A percentile compares a stretch with the other conserved stretches of the same genome.
Evolutionary conservation across 139 green algal genomes (phyloP).

Genomic region (Picochlorum costavermella): DNA sequence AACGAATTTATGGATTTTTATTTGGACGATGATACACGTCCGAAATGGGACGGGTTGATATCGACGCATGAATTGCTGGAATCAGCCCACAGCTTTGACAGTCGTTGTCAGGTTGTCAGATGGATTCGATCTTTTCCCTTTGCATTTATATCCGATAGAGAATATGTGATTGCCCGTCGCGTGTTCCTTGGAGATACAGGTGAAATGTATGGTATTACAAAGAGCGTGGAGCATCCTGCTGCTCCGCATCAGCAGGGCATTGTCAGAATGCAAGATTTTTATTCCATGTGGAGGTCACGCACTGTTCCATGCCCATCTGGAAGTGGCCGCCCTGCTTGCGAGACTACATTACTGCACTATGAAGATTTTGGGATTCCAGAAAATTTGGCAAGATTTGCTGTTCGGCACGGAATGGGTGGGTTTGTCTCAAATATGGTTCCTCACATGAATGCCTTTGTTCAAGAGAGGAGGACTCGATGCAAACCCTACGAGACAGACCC

Average conservation of each 20-base stretch:
- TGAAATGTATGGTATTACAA: constrained; percentile 55
- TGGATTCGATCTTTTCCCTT: constrained; percentile 86
- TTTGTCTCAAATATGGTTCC: constrained; percentile 72
- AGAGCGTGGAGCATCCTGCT: constrained; percentile 31
- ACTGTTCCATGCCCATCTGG: constrained; percentile 60
- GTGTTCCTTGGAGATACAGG: constrained; percentile 34
- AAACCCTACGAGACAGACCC: constrained; percentile 22
- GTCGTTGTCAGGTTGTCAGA: constrained; percentile 70
- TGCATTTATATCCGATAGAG: constrained; percentile 70
- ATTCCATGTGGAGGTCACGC: constrained; percentile 51
- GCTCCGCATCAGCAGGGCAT: constrained; percentile 14
- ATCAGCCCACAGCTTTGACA: constrained; percentile 11
- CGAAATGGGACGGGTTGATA: constrained; percentile 76
- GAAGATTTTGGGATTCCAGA: constrained; percentile 72
- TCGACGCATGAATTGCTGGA: constrained; percentile 49
- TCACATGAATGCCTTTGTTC: constrained; percentile 50
- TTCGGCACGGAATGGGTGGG: constrained; percentile 73
- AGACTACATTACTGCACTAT: constrained; percentile 78
- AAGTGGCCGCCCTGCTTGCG: constrained; percentile 45
- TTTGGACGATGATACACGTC: constrained; percentile 62
- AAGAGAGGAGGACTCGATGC: constrained; percentile 34
- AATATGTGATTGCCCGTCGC: constrained; percentile 77
- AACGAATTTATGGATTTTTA: constrained; percentile 84
- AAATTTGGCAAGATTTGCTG: constrained; percentile 59
- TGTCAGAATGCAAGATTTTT: constrained; percentile 40